Evolutionary conservation across 371 early-diverging fungal species (phyloP).

Genomic region (Mucor saturninus): DNA sequence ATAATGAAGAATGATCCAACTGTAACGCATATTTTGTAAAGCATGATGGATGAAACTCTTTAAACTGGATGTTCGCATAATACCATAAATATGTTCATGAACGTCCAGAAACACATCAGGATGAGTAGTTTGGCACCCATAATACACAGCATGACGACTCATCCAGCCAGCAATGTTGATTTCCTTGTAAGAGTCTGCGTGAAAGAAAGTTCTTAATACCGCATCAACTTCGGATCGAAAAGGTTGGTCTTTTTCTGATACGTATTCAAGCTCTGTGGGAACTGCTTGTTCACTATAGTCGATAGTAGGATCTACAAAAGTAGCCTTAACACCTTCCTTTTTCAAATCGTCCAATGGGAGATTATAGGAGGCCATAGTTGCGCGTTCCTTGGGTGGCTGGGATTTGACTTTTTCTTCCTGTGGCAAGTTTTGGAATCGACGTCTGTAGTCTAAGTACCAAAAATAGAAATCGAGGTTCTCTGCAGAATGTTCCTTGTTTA

Average conservation of each 20-base stretch:
- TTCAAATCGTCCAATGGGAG: slow-evolving; percentile 12
- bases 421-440: slow-evolving; percentile 17
- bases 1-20: slow-evolving; percentile 19
- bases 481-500: slow-evolving; percentile 29
- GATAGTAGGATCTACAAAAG: not conserved
- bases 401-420: slow-evolving; percentile 26
- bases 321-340: slow-evolving; percentile 4
- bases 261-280: slow-evolving; percentile 10
- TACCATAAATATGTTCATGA: slow-evolving; percentile 22
- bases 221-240: slow-evolving; percentile 30
- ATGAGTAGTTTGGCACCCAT: slow-evolving; percentile 28
- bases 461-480: slow-evolving; percentile 37
- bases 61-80: slow-evolving; percentile 22
- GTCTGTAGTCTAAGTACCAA: slow-evolving; percentile 31
- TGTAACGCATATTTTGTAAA: slow-evolving; percentile 30
- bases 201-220: slow-evolving; percentile 26
- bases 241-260: slow-evolving; percentile 15
- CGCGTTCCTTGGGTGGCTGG: slow-evolving; percentile 27
- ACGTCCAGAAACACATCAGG: slow-evolving; percentile 33
- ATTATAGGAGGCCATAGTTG: slow-evolving; percentile 14
- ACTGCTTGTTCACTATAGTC: not conserved
- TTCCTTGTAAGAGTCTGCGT: slow-evolving; percentile 30
- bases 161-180: slow-evolving; percentile 20
- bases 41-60: slow-evolving; percentile 27
- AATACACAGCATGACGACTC: slow-evolving; percentile 13